Conservation (phyloP, 1,284 basidiomycete genomes). For the Waitea zeae region DNA sequence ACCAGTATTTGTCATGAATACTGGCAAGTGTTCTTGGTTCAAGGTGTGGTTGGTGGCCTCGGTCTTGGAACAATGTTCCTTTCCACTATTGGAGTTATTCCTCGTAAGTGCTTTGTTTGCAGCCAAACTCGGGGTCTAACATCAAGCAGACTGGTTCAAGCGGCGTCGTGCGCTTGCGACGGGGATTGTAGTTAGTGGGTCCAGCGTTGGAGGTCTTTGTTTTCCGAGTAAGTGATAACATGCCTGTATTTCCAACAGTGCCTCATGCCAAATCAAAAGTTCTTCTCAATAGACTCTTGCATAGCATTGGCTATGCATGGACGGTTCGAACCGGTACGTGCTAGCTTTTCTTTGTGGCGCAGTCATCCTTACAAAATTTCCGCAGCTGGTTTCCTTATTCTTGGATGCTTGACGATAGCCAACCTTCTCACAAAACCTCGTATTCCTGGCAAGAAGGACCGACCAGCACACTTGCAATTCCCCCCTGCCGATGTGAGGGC, state of each 20-base stretch:
- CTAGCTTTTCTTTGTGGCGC: too few species aligned
- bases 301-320: conserved; percentile 1
- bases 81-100: conserved; percentile 6
- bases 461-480: background rate
- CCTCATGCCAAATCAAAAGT: too few species aligned
- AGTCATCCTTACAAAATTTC: background rate
- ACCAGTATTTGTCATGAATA: conserved; percentile 15
- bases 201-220: conserved; percentile 7
- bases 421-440: conserved; percentile 4
- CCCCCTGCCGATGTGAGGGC: background rate
- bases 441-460: background rate
- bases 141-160: conserved; percentile 6
- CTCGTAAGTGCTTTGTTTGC: too few species aligned
- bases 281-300: conserved; percentile 8
- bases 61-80: conserved; percentile 19
- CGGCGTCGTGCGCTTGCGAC: conserved; percentile 7
- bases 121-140: too few species aligned
- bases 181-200: conserved; percentile 8
- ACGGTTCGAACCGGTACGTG: background rate
- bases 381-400: conserved; percentile 1
- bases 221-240: conserved; percentile 5
- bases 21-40: conserved; percentile 13
- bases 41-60: conserved; percentile 23
- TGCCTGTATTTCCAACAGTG: too few species aligned
- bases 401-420: conserved; percentile 2